phyloP scores from a whole-genome alignment of 2,329 filamentous ascomycete species.

The Hypoxylon sp. region DNA sequence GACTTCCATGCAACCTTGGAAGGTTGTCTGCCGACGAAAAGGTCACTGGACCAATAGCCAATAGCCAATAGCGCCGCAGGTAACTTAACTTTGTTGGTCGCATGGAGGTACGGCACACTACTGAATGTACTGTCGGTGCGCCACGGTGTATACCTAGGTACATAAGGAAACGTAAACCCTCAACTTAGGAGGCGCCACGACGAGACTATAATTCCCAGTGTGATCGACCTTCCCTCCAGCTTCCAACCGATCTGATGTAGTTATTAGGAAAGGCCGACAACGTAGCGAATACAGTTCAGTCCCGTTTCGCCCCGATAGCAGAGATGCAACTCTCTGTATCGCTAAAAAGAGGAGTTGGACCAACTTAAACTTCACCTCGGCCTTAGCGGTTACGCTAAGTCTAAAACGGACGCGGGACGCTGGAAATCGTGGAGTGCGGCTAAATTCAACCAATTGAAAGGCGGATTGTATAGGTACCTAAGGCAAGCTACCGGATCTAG shows the following conservation, averaged over 20 bases:
- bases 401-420: conserved; percentile 14
- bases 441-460: conserved; percentile 10
- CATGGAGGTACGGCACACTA: conserved; percentile 9
- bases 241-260: no score
- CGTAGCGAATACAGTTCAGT: no score
- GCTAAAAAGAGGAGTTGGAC: not conserved
- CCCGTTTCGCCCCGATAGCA: no score
- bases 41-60: conserved; percentile 33
- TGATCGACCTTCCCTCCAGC: no score
- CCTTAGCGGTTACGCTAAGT: conserved; percentile 16
- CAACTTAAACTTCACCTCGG: conserved; percentile 9
- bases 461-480: not conserved
- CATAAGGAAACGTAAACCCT: not conserved
- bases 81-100: conserved; percentile 18
- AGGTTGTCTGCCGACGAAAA: conserved; percentile 21
- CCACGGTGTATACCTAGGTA: not conserved
- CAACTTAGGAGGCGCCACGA: no score
- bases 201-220: no score
- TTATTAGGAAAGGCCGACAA: no score
- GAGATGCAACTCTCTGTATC: not conserved
- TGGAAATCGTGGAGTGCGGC: conserved; percentile 4
- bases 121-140: not conserved
- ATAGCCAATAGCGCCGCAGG: not conserved
- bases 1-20: conserved; percentile 30
- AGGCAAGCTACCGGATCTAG: conserved; percentile 6